A percentile compares a stretch with the other conserved stretches of the same genome.
Evolutionary conservation across 2,329 filamentous ascomycete species (phyloP).

Genomic region (Ploettnerulaceae sp.): DNA sequence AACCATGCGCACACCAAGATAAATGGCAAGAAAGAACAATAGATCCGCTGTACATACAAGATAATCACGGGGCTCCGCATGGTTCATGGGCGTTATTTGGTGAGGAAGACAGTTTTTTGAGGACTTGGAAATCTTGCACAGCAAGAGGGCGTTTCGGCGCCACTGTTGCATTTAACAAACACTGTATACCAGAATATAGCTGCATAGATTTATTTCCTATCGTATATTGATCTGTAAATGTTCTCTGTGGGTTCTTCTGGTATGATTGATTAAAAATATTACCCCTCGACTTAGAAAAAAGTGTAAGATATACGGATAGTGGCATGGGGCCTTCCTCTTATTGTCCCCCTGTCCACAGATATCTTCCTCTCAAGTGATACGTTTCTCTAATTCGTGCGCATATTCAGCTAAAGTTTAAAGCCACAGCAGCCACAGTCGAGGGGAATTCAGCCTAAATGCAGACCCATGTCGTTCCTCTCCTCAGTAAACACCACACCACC

Average conservation of each 20-base stretch:
- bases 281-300: no score
- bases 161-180: slow-evolving; percentile 14
- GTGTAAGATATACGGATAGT: no score
- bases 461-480: slow-evolving; percentile 2
- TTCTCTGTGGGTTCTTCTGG: no score
- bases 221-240: no score
- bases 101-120: neutral
- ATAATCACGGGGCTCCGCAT: slow-evolving; percentile 13
- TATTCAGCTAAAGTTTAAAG: slow-evolving; percentile 4
- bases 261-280: no score
- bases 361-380: no score
- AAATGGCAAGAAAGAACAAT: slow-evolving; percentile 32
- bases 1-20: slow-evolving; percentile 37
- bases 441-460: slow-evolving; percentile 10
- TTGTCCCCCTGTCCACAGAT: neutral
- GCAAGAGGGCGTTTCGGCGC: slow-evolving; percentile 19
- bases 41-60: slow-evolving; percentile 21
- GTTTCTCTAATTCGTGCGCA: slow-evolving; percentile 22
- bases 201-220: slow-evolving; percentile 8
- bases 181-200: slow-evolving; percentile 19
- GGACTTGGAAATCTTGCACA: slow-evolving; percentile 16
- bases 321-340: no score
- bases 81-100: slow-evolving; percentile 10
- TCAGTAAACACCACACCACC: slow-evolving; percentile 9
- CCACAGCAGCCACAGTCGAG: slow-evolving; percentile 10